Percentiles rank a stretch among this genome's conserved stretches.
phyloP scores from a whole-genome alignment of 352 stramenopile species.

The Globisporangium rhizosaccharum region DNA sequence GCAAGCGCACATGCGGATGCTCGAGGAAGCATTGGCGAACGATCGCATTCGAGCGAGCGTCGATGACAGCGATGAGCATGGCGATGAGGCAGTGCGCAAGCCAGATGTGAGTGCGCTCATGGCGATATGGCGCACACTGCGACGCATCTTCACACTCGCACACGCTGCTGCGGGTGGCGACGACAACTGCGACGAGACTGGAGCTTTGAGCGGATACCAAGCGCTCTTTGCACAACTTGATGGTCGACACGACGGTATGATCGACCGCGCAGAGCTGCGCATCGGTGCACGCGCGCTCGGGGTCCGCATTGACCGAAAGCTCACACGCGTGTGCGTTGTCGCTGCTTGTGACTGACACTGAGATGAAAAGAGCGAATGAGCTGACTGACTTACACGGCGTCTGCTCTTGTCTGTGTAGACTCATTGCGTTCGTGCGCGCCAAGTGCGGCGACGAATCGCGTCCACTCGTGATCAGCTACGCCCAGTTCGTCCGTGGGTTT shows the following conservation, averaged over 20 bases:
- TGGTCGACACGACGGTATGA: constrained; percentile 34
- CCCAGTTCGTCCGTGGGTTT: constrained; percentile 56
- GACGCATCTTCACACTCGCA: constrained; percentile 36
- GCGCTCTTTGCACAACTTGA: constrained; percentile 47
- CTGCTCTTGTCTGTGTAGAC: constrained; percentile 11
- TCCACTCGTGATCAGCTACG: constrained; percentile 37
- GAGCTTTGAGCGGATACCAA: constrained; percentile 6
- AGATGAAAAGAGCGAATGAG: not conserved
- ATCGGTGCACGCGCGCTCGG: constrained; percentile 40
- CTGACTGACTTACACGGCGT: not conserved
- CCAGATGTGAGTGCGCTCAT: constrained; percentile 37
- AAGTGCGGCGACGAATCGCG: constrained; percentile 31
- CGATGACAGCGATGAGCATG: constrained; percentile 5
- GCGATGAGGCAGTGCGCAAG: constrained; percentile 7
- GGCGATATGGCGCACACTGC: constrained; percentile 41
- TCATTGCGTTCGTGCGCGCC: constrained; percentile 49
- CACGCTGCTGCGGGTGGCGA: constrained; percentile 5
- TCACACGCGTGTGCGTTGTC: constrained; percentile 50
- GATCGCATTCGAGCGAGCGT: not conserved
- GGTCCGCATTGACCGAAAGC: constrained; percentile 48
- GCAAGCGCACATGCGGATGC: constrained; percentile 7
- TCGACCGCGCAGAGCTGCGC: constrained; percentile 65
- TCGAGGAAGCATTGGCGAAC: not conserved
- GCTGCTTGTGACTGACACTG: not conserved
- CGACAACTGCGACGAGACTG: not conserved